Conservation (phyloP, 106 monocot genomes). For the Alisma plantagoaquatica region DNA sequence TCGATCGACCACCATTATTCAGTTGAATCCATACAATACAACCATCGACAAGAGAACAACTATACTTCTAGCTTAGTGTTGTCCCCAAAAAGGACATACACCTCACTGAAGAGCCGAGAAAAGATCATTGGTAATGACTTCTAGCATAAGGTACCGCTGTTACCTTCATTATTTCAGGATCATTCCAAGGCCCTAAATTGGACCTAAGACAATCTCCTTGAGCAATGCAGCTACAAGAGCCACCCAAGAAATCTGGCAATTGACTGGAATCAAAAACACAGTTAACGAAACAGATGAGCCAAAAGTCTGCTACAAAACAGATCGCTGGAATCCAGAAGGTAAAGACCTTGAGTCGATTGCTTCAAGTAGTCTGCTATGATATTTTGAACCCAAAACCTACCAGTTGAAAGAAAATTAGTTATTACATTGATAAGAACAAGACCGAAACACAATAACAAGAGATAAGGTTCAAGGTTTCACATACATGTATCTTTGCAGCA, state of each 20-base stretch:
- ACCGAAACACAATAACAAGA: too few relatives aligned
- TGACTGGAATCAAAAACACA: slow-evolving; percentile 37
- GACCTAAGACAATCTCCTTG: slow-evolving; percentile 61
- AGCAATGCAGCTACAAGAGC: slow-evolving; percentile 40
- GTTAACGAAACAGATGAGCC: background rate
- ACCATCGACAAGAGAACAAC: too few relatives aligned
- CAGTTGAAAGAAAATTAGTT: background rate
- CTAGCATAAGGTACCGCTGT: too few relatives aligned
- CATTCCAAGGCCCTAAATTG: slow-evolving; percentile 76
- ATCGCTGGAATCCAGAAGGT: background rate
- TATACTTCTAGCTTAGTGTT: too few relatives aligned
- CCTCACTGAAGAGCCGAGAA: too few relatives aligned
- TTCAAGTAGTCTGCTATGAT: slow-evolving; percentile 78
- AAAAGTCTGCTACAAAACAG: background rate
- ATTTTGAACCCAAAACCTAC: slow-evolving; percentile 86
- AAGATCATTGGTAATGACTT: too few relatives aligned
- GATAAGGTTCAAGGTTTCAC: too few relatives aligned
- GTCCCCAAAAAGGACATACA: too few relatives aligned
- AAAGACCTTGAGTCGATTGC: slow-evolving; percentile 67
- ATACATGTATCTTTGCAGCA: too few relatives aligned
- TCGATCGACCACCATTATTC: too few relatives aligned
- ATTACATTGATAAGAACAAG: background rate
- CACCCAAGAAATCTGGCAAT: slow-evolving; percentile 79
- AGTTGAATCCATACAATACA: too few relatives aligned
- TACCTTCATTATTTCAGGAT: slow-evolving; percentile 64